A percentile compares a stretch with the other conserved stretches of the same genome.
Conservation (phyloP, 2,329 filamentous ascomycete genomes). For the Aureobasidium sp. region DNA sequence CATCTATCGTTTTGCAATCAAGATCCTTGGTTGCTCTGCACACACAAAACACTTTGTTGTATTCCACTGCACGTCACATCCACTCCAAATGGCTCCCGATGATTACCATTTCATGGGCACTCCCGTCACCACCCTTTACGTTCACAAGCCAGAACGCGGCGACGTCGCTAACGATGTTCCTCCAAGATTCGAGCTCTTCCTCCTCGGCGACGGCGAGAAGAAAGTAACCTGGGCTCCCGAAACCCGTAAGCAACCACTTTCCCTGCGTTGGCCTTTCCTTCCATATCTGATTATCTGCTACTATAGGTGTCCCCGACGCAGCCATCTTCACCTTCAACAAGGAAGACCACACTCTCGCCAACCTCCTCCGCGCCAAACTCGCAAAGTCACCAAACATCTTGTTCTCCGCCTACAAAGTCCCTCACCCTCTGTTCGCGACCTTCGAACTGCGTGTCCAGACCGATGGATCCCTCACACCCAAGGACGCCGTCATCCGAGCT, state of each 20-base stretch:
- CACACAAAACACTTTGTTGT: background rate
- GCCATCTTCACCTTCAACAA: constrained; percentile 93
- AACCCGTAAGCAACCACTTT: constrained; percentile 57
- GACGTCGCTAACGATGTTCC: constrained; percentile 22
- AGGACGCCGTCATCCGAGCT: constrained; percentile 72
- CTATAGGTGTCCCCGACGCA: constrained; percentile 78
- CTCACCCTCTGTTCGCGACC: constrained; percentile 33
- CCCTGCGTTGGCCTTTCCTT: background rate
- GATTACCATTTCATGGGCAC: constrained; percentile 16
- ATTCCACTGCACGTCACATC: background rate
- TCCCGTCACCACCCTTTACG: constrained; percentile 14
- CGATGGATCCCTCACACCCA: constrained; percentile 79
- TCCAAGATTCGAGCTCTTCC: constrained; percentile 82
- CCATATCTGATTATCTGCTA: background rate
- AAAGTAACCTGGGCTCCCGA: constrained; percentile 86
- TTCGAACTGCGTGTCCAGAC: constrained; percentile 82
- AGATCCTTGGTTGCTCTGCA: background rate
- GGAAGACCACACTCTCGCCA: constrained; percentile 92
- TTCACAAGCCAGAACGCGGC: background rate
- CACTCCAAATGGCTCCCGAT: constrained; percentile 4
- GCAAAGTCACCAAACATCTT: constrained; percentile 75
- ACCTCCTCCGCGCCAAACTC: constrained; percentile 78
- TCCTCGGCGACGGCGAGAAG: constrained; percentile 81
- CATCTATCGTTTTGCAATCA: background rate
- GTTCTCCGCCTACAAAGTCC: constrained; percentile 83